These are phyloP conservation scores for Entophlyctis luteolus DNA, from an alignment of 192 early-diverging fungal genomes.

Conservation along the genomic window DNA sequence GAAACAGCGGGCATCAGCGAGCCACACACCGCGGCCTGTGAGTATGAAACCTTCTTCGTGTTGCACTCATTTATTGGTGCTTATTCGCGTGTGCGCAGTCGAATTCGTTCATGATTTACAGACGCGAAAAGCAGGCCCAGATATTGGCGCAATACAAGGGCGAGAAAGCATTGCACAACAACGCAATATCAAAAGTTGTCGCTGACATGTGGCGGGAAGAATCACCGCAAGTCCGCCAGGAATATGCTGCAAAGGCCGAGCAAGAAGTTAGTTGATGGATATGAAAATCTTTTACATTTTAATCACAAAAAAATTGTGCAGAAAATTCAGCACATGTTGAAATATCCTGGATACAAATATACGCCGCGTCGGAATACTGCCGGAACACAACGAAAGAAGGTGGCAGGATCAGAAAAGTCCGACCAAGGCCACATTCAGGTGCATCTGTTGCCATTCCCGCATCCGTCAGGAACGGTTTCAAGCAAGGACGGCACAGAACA, in stretches of 20 bases:
- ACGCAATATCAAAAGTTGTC: slow-evolving; percentile 54
- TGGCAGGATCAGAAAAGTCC: background rate
- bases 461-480: background rate
- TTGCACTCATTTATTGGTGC: background rate
- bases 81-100: background rate
- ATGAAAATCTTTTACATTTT: background rate
- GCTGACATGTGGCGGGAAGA: slow-evolving; percentile 55
- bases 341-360: slow-evolving; percentile 61
- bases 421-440: slow-evolving; percentile 7
- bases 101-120: slow-evolving; percentile 57
- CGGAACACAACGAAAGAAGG: background rate
- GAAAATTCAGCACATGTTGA: slow-evolving; percentile 46
- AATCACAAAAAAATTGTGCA: background rate
- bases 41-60: background rate
- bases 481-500: background rate
- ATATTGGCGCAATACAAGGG: slow-evolving; percentile 42
- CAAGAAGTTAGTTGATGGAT: slow-evolving; percentile 23
- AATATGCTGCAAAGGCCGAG: slow-evolving; percentile 49
- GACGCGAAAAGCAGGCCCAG: slow-evolving; percentile 51
- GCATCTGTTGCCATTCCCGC: slow-evolving; percentile 7
- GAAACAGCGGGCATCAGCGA: slow-evolving; percentile 1
- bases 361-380: slow-evolving; percentile 26
- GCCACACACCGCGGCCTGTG: slow-evolving; percentile 5
- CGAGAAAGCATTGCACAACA: slow-evolving; percentile 45
- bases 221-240: slow-evolving; percentile 39